Evolutionary conservation across 2,329 filamentous ascomycete species (phyloP).

Genomic region (Shiraia bambusicola): DNA sequence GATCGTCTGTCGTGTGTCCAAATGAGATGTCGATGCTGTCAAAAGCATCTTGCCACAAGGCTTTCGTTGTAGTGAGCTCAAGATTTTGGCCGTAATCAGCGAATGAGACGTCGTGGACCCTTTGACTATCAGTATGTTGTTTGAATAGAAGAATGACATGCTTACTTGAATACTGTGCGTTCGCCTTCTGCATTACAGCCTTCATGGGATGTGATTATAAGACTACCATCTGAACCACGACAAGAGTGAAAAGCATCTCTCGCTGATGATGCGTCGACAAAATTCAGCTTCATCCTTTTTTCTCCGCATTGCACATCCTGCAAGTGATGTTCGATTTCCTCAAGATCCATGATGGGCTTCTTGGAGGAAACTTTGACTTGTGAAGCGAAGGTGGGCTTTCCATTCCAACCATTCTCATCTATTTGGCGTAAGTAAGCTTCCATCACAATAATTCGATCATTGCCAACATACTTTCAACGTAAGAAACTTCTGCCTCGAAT

Average conservation of each 20-base stretch:
- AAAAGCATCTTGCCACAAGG: slow-evolving; percentile 34
- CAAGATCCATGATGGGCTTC: slow-evolving; percentile 36
- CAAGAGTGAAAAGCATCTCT: slow-evolving; percentile 31
- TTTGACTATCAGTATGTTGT: slow-evolving; percentile 5
- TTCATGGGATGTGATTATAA: slow-evolving; percentile 43
- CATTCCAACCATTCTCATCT: slow-evolving; percentile 28
- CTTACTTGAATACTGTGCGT: slow-evolving; percentile 38
- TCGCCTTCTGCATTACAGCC: slow-evolving; percentile 42
- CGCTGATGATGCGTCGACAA: slow-evolving; percentile 27
- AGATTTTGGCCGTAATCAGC: slow-evolving; percentile 28
- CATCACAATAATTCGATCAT: not conserved
- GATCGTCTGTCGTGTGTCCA: slow-evolving; percentile 34
- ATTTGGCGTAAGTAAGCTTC: slow-evolving; percentile 2
- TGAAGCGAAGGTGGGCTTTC: slow-evolving; percentile 37
- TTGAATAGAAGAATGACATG: not conserved
- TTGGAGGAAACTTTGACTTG: slow-evolving; percentile 36
- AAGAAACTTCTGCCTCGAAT: slow-evolving; percentile 33
- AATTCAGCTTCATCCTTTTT: slow-evolving; percentile 31
- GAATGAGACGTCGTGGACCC: slow-evolving; percentile 25
- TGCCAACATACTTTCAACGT: slow-evolving; percentile 33
- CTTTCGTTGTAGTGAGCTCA: slow-evolving; percentile 26
- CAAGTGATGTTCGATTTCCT: slow-evolving; percentile 42
- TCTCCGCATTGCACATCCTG: slow-evolving; percentile 30
- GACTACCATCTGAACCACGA: slow-evolving; percentile 21
- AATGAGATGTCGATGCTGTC: slow-evolving; percentile 33